phyloP scores from a whole-genome alignment of 352 stramenopile species.

The Pythium pectinolyticum region DNA sequence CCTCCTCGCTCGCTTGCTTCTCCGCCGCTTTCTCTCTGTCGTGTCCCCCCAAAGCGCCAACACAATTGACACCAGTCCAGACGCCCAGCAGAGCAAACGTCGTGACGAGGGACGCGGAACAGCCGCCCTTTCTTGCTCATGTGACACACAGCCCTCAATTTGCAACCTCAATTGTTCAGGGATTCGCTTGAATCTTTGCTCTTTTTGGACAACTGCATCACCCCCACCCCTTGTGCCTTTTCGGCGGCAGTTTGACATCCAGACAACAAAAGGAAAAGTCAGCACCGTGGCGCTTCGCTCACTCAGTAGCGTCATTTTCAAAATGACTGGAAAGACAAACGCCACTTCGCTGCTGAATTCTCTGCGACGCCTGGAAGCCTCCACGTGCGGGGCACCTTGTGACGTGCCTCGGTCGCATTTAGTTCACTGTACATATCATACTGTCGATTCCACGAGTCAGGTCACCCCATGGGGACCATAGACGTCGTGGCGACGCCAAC shows the following conservation, averaged over 20 bases:
- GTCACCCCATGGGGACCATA: neutral
- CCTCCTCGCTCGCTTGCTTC: no score
- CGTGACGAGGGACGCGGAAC: neutral
- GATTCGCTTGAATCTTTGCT: neutral
- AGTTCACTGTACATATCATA: no score
- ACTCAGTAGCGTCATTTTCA: no score
- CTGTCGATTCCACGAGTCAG: no score
- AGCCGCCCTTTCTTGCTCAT: neutral
- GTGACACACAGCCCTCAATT: conserved; percentile 9
- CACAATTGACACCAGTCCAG: no score
- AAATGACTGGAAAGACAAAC: no score
- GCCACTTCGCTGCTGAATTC: conserved; percentile 1
- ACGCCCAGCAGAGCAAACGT: no score
- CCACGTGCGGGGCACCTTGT: no score
- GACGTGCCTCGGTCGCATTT: no score
- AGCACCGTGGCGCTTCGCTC: no score
- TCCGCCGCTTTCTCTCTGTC: no score
- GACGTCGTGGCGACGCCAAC: neutral
- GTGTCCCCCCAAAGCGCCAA: conserved; percentile 4
- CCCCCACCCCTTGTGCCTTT: conserved; percentile 12
- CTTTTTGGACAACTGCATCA: conserved; percentile 1
- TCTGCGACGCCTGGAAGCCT: neutral
- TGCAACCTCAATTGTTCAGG: neutral
- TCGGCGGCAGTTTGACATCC: conserved; percentile 2
- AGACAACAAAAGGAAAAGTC: neutral